phyloP scores from a whole-genome alignment of 2,329 filamentous ascomycete genomes.

The Hymenoscyphus occultus region DNA sequence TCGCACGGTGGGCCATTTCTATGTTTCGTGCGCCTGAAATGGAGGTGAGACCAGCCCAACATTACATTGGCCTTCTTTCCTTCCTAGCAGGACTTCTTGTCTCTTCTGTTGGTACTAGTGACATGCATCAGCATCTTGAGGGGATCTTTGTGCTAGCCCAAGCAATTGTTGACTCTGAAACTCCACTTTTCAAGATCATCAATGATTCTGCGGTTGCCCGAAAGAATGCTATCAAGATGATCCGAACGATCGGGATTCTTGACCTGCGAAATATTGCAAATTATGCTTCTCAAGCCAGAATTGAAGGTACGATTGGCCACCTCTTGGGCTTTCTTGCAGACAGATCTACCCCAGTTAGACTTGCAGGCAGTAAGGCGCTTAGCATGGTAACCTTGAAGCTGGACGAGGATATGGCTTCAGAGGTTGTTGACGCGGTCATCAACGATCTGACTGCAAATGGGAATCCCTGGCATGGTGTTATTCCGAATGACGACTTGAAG shows the following conservation, averaged over 20 bases:
- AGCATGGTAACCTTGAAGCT: constrained; percentile 82
- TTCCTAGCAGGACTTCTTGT: constrained; percentile 74
- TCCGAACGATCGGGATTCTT: constrained; percentile 69
- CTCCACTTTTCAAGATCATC: constrained; percentile 50
- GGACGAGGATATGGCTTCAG: constrained; percentile 73
- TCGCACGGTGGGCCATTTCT: constrained; percentile 69
- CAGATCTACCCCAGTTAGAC: constrained; percentile 84
- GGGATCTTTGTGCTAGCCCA: constrained; percentile 65
- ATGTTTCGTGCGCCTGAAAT: constrained; percentile 50
- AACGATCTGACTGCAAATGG: constrained; percentile 54
- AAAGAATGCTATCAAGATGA: constrained; percentile 81
- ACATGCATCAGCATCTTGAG: constrained; percentile 65
- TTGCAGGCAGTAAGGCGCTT: constrained; percentile 88
- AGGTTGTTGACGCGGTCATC: constrained; percentile 84
- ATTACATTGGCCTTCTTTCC: constrained; percentile 73
- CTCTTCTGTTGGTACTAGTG: constrained; percentile 67
- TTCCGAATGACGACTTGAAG: not conserved
- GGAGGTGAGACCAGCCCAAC: constrained; percentile 58
- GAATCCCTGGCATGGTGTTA: constrained; percentile 3
- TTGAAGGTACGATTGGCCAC: constrained; percentile 81
- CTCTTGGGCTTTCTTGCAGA: constrained; percentile 77
- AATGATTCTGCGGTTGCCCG: constrained; percentile 74
- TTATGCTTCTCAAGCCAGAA: constrained; percentile 43
- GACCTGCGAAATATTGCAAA: constrained; percentile 35
- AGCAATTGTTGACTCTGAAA: constrained; percentile 52